Percentiles rank a stretch among this genome's conserved stretches.
Conservation (phyloP, 2,329 filamentous ascomycete genomes). For the Aspergillus melleus region DNA sequence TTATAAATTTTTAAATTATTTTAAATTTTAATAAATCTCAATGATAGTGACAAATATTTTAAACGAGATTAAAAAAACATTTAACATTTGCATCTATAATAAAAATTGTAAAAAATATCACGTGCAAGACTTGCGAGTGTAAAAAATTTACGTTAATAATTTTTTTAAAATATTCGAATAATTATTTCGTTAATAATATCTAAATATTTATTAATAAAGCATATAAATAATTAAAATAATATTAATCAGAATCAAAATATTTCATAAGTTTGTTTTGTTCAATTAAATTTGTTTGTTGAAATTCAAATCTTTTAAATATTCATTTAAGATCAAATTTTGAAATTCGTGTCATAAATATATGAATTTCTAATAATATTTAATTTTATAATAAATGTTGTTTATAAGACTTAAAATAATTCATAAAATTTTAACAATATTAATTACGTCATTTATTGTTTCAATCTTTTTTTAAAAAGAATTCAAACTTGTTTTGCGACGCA, state of each 20-base stretch:
- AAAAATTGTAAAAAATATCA: not conserved
- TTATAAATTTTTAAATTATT: too few relatives aligned
- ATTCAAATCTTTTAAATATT: too few relatives aligned
- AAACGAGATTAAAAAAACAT: not conserved
- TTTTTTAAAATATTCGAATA: not conserved
- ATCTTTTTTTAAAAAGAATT: constrained; percentile 12
- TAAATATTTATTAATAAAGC: not conserved
- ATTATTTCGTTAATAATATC: too few relatives aligned
- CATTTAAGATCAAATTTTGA: too few relatives aligned
- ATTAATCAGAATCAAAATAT: not conserved
- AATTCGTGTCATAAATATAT: not conserved
- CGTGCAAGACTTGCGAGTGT: not conserved
- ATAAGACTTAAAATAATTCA: not conserved
- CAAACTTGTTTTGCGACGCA: constrained; percentile 8
- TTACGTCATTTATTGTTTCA: not conserved
- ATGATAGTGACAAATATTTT: not conserved
- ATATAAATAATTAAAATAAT: not conserved
- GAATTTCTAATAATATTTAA: not conserved
- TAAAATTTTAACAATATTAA: not conserved
- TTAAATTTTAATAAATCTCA: not conserved
- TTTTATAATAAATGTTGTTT: not conserved
- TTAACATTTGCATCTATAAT: not conserved
- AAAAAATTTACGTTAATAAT: not conserved
- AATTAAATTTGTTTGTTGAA: too few relatives aligned
- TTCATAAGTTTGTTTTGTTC: not conserved